Evolutionary conservation across 768 basidiomycete species (phyloP).

Genomic region (Sarcomyxa edulis): DNA sequence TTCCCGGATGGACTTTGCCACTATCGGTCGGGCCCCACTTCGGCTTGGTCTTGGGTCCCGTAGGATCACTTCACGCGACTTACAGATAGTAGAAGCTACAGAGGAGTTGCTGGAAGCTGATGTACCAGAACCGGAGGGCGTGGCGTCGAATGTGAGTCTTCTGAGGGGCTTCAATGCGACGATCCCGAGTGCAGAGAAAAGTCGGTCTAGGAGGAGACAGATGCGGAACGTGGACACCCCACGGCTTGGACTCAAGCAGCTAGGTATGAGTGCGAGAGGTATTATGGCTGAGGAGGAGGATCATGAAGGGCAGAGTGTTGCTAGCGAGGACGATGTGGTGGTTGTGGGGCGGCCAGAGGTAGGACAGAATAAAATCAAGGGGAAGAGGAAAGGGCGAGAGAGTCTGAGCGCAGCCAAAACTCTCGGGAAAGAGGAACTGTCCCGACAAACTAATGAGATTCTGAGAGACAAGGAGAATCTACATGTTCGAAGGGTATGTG

Average conservation of each 20-base stretch:
- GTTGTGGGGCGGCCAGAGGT: slow-evolving; percentile 42
- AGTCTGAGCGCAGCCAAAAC: slow-evolving; percentile 65
- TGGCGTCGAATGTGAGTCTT: slow-evolving; percentile 72
- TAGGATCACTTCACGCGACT: slow-evolving; percentile 76
- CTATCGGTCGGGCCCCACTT: slow-evolving; percentile 74
- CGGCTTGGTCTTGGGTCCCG: slow-evolving; percentile 59
- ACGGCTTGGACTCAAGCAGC: slow-evolving; percentile 69
- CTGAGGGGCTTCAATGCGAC: slow-evolving; percentile 93
- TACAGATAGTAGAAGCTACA: slow-evolving; percentile 78
- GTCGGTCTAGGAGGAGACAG: slow-evolving; percentile 71
- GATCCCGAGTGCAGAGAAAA: slow-evolving; percentile 81
- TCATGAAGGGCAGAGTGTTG: slow-evolving; percentile 52
- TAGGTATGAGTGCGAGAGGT: slow-evolving; percentile 77
- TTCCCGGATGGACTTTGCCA: slow-evolving; percentile 62
- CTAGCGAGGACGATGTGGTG: slow-evolving; percentile 76
- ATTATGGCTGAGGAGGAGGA: slow-evolving; percentile 51
- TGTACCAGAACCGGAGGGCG: slow-evolving; percentile 69
- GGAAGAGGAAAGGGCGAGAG: slow-evolving; percentile 53
- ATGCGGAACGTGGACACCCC: slow-evolving; percentile 76
- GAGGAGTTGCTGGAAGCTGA: slow-evolving; percentile 68
- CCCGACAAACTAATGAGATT: slow-evolving; percentile 82
- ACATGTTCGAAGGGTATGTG: slow-evolving; percentile 76
- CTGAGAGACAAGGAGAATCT: slow-evolving; percentile 88
- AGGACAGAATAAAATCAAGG: slow-evolving; percentile 35
- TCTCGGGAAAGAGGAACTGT: slow-evolving; percentile 80